Base-by-base conservation (phyloP, 2,329 filamentous ascomycete genomes). In the Aureobasidium leucospermi region DNA sequence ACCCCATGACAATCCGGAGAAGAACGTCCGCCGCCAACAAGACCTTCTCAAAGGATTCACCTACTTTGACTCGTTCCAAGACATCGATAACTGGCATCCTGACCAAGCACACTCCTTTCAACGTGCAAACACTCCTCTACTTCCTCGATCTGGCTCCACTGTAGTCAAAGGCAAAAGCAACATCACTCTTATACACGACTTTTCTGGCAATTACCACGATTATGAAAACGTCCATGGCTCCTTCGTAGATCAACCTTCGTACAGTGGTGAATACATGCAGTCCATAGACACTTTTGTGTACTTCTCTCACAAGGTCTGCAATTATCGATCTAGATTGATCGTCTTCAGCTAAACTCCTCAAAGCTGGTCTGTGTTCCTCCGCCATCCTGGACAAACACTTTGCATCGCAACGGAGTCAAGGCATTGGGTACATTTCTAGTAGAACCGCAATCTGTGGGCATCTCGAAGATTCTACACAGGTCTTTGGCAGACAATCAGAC, bases 401-500 rank as follows among this genome's bases (percentile, higher is more conserved):
- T 77, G n/a, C 77, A 79, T 65, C 71, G 75, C 4, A 78, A 77
- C 61, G 77, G 77, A 6, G 74, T 78, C 6, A 70, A 70, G 46
- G 67, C 67, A 4, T 65, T 78, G 1, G 77, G 76, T 1, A 78
- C 76, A 0, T 69, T 78, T 48, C 64, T 79, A 4, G 67, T 78
- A 4, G 76, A 79, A 59, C 71, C 69, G 19, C 74, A 74, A 43
- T 70, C 68, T n/a, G 62, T 67, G 46, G 68, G 64, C n/a, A 66
- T 67, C 6, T 69, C 71, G 48, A 66, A 63, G 16, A 60, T 75
- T 15, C 61, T 75, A 52, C 58, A 52, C 16, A 19, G n/a, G 57
- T 6, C 36, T 56, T n/a, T 58, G 51, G n/a, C 61, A 63, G 3
- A 32, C 4, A 8, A 13, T 13, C 19, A 32, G 7, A 16, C 10